Percentiles rank a stretch among this genome's conserved stretches.
Evolutionary conservation across 108 stramenopile species (phyloP).

Genomic region (Nitzschia putrida): DNA sequence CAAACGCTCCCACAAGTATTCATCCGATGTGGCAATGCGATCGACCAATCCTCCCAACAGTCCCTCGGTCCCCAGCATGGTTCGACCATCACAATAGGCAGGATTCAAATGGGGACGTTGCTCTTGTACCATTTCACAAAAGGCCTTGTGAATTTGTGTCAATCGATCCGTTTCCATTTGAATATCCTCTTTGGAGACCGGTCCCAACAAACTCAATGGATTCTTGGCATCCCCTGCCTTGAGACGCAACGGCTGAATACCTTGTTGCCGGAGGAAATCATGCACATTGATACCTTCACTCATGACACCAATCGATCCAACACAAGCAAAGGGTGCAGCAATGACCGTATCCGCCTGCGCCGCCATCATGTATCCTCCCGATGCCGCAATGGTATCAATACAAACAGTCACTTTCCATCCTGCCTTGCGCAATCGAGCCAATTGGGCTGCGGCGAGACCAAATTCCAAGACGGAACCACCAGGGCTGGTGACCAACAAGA

Average conservation of each 20-base stretch:
- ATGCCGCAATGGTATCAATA: constrained; percentile 66
- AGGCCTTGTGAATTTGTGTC: constrained; percentile 70
- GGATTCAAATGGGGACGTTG: constrained; percentile 55
- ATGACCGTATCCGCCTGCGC: constrained; percentile 64
- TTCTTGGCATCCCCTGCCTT: constrained; percentile 80
- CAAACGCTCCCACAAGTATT: constrained; percentile 76
- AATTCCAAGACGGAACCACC: constrained; percentile 76
- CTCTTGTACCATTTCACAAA: constrained; percentile 53
- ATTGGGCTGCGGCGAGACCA: constrained; percentile 75
- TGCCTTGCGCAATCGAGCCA: constrained; percentile 56
- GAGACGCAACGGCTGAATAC: constrained; percentile 64
- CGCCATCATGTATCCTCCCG: constrained; percentile 80
- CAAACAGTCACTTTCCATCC: constrained; percentile 49
- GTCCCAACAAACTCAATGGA: constrained; percentile 62
- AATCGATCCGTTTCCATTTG: constrained; percentile 57
- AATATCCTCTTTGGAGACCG: constrained; percentile 61
- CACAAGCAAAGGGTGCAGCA: constrained; percentile 79
- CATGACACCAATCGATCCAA: constrained; percentile 80
- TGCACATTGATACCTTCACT: constrained; percentile 73
- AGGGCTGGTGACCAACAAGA: constrained; percentile 61
- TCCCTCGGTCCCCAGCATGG: constrained; percentile 66
- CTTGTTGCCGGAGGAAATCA: constrained; percentile 58
- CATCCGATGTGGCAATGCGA: constrained; percentile 73
- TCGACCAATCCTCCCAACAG: constrained; percentile 68
- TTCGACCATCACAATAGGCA: constrained; percentile 69